Evolutionary conservation across 306 rosid genomes (phyloP).

Genomic region (Vigna nakashimae): DNA sequence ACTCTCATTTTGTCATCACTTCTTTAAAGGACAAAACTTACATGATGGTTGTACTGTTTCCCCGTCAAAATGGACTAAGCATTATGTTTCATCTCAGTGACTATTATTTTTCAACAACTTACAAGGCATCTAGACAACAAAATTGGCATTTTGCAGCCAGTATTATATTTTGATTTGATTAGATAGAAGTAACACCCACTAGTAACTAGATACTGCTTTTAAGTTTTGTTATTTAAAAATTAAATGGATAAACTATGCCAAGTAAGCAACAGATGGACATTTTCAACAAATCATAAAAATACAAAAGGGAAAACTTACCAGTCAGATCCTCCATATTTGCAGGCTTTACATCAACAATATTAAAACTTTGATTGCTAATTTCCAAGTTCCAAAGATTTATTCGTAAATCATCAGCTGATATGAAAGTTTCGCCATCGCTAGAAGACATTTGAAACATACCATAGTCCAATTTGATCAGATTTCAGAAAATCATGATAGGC

Average conservation of each 20-base stretch:
- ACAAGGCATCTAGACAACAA: background rate
- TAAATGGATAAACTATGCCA: slow-evolving; percentile 9
- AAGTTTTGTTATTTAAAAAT: background rate
- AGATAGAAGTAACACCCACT: background rate
- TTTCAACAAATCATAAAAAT: slow-evolving; percentile 14
- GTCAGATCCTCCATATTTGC: slow-evolving; percentile 99
- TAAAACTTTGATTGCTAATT: slow-evolving; percentile 97
- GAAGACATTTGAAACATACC: slow-evolving; percentile 40
- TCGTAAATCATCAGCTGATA: slow-evolving; percentile 99
- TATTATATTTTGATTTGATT: background rate
- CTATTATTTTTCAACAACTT: background rate
- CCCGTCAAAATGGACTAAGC: background rate
- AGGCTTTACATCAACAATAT: slow-evolving; percentile 98
- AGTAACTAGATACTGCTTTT: background rate
- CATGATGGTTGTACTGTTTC: background rate
- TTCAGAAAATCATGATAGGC: slow-evolving; percentile 34
- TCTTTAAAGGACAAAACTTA: background rate
- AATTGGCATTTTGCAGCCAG: background rate
- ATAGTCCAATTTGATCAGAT: slow-evolving; percentile 40
- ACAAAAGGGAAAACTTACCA: slow-evolving; percentile 63
- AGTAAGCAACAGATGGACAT: slow-evolving; percentile 14
- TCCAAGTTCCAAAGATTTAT: slow-evolving; percentile 99
- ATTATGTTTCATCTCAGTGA: background rate
- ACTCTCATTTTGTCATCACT: slow-evolving; percentile 8
- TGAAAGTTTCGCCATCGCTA: slow-evolving; percentile 98